Evolutionary conservation across 768 basidiomycete species (phyloP), one percentile per base, ranked within the genome.

Genomic region (Collybiopsis confluens): DNA sequence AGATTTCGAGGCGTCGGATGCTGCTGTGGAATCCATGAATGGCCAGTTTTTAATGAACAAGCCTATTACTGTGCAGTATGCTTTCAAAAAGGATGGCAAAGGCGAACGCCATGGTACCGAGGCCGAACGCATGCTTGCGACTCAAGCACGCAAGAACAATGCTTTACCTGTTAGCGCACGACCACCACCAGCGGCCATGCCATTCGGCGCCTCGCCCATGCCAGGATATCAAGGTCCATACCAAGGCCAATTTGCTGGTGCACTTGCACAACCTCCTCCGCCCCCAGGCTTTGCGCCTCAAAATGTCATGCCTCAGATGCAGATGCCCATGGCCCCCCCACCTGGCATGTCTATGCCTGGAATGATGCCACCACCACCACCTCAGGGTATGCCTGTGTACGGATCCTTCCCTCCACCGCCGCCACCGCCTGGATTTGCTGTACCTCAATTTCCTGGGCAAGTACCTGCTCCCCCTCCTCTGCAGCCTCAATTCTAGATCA

Each of bases 71-170:
- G 94, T 97, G 10, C 94, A 98, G 66, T 99, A 97, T 67, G 96
- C 97, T 2, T 98, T 98, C 81, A 98, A 99, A 74, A 98, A 98
- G 73, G 97, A 98, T 64, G 94, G 92, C 41, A 96, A 98, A 66
- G 96, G 96, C 54, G 97, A 99, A 69, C 83, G 97, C 4, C 97
- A 98, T 64, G 97, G 97, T 26, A 97, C 96, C 10, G 78, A 89
- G 15, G 95, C 97, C n/a, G 97, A 99, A 72, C 86, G 97, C 54
- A 82, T 98, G 30, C 82, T 99, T 61, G 94, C 95, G 2, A 85
- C 93, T 2, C 95, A 98, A 68, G 97, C 96, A 44, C 82, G 92
- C 59, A 97, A 96, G 72, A 94, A 96, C 71, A 94, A 95, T 60
- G 92, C 91, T 2, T 74, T 94, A 4, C 92, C 92, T 4, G 82